Conservation (phyloP, 2,329 filamentous ascomycete species). For the Penicillium sp. region DNA sequence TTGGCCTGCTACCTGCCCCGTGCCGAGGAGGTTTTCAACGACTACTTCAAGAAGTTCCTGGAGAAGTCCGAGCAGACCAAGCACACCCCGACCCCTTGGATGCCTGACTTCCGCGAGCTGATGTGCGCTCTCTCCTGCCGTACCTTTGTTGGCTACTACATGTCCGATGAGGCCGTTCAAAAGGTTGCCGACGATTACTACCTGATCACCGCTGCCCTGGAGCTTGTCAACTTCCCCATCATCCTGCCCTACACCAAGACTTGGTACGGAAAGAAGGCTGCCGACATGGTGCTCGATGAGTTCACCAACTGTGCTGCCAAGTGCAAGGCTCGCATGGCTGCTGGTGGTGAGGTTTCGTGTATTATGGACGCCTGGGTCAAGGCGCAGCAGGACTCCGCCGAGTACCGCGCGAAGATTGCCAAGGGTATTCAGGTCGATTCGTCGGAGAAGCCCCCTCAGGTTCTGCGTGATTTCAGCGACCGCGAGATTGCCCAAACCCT, state of each 20-base stretch:
- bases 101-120: constrained; percentile 86
- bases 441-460: constrained; percentile 71
- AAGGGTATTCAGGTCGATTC: constrained; percentile 63
- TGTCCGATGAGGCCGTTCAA: constrained; percentile 82
- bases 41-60: constrained; percentile 76
- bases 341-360: constrained; percentile 78
- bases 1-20: constrained; percentile 84
- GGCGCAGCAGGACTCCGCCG: constrained; percentile 77
- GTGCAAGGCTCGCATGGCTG: constrained; percentile 84
- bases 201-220: constrained; percentile 87
- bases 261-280: constrained; percentile 94
- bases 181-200: constrained; percentile 97
- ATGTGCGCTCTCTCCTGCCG: constrained; percentile 93
- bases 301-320: constrained; percentile 90
- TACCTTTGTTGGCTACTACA: constrained; percentile 96
- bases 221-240: constrained; percentile 97
- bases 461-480: constrained; percentile 82
- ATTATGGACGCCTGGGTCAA: constrained; percentile 96
- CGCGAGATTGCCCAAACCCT: constrained; percentile 88
- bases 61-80: constrained; percentile 65
- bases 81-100: constrained; percentile 76
- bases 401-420: constrained; percentile 71
- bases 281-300: constrained; percentile 84
- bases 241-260: constrained; percentile 93
- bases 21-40: constrained; percentile 85